These are phyloP conservation scores for Tolypocladium cylindrosporum DNA, from an alignment of 2,329 filamentous ascomycete genomes.

Conservation along the genomic window DNA sequence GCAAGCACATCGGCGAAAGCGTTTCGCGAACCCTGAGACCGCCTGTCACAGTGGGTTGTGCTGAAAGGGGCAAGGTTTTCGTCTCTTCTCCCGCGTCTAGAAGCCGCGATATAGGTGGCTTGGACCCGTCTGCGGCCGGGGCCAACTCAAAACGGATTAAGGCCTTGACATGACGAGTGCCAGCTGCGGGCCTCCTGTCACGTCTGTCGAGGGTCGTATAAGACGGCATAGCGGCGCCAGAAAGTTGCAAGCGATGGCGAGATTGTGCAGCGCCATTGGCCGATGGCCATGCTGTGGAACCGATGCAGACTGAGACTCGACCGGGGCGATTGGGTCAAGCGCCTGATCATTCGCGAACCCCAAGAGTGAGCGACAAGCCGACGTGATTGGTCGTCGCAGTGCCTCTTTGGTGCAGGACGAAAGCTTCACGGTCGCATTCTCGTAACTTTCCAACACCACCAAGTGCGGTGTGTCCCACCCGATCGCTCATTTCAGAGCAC, in stretches of 20 bases:
- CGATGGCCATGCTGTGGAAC: neutral
- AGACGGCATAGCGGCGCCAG: neutral
- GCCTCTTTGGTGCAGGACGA: neutral
- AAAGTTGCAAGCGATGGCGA: neutral
- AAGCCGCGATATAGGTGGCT: neutral
- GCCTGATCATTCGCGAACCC: neutral
- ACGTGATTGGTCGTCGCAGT: neutral
- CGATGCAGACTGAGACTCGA: neutral
- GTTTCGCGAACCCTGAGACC: neutral
- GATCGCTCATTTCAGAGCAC: neutral
- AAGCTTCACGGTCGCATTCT: constrained; percentile 7
- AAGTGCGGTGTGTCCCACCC: constrained; percentile 2
- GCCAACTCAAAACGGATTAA: neutral
- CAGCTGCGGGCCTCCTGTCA: neutral
- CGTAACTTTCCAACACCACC: constrained; percentile 5
- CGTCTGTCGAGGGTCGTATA: neutral
- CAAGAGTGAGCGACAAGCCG: neutral
- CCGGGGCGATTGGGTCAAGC: neutral
- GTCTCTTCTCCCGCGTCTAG: neutral
- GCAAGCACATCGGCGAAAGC: neutral
- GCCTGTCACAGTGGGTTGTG: neutral
- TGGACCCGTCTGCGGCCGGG: neutral
- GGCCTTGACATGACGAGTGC: neutral
- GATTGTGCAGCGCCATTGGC: neutral
- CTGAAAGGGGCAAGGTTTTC: neutral